Percentiles rank a stretch among this genome's conserved stretches.
phyloP scores from a whole-genome alignment of 2,329 filamentous ascomycete species.

The Clonostachys solani region DNA sequence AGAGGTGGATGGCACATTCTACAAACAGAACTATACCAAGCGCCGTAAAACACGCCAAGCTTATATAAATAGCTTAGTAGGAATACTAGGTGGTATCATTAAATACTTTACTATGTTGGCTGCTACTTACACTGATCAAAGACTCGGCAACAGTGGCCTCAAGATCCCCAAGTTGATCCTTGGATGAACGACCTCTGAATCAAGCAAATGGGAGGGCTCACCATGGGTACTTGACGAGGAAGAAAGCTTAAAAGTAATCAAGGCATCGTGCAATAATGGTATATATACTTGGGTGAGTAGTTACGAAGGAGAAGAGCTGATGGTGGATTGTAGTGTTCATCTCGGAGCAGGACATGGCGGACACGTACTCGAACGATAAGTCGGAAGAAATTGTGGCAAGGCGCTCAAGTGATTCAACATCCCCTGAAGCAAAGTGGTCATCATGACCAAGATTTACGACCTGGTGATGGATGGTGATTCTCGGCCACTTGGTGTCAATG shows the following conservation, averaged over 20 bases:
- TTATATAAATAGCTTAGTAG: too few relatives aligned
- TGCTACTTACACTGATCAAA: too few relatives aligned
- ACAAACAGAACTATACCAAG: too few relatives aligned
- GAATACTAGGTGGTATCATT: too few relatives aligned
- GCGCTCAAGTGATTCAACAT: constrained; percentile 61
- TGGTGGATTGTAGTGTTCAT: too few relatives aligned
- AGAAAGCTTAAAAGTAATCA: constrained; percentile 43
- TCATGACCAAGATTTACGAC: constrained; percentile 57
- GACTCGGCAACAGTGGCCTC: constrained; percentile 30
- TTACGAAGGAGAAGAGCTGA: neutral
- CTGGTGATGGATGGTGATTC: constrained; percentile 30
- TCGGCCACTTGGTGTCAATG: constrained; percentile 27
- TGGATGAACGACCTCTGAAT: constrained; percentile 27
- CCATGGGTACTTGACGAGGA: constrained; percentile 4
- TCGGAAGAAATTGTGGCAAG: constrained; percentile 63
- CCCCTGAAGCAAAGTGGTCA: constrained; percentile 58
- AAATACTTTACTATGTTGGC: too few relatives aligned
- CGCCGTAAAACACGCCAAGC: too few relatives aligned
- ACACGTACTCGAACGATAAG: constrained; percentile 56
- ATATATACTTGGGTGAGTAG: constrained; percentile 44
- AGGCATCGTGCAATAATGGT: constrained; percentile 56
- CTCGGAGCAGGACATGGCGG: constrained; percentile 48
- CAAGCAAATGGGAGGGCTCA: constrained; percentile 21
- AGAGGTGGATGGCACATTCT: too few relatives aligned
- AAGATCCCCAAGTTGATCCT: constrained; percentile 34